Percentiles rank a stretch among this genome's conserved stretches.
phyloP scores from a whole-genome alignment of 805 yeast genomes.

The Barnettozyma sucrosica region DNA sequence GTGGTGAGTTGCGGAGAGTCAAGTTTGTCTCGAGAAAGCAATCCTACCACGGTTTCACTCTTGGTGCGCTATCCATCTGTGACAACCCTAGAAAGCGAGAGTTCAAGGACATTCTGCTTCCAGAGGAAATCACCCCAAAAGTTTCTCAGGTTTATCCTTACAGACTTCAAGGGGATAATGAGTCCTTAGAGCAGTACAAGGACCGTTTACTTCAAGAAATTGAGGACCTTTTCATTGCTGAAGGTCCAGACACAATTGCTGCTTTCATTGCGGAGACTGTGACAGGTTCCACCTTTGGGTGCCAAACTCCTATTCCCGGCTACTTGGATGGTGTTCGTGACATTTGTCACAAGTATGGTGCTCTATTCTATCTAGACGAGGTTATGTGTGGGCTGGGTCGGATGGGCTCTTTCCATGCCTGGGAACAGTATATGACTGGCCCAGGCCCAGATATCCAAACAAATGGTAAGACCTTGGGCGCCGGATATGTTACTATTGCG shows the following conservation, averaged over 20 bases:
- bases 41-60: constrained; percentile 45
- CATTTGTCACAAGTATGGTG: constrained; percentile 46
- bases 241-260: constrained; percentile 39
- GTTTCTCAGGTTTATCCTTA: constrained; percentile 27
- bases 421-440: constrained; percentile 35
- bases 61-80: constrained; percentile 40
- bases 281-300: constrained; percentile 42
- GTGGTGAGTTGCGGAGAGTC: constrained; percentile 36
- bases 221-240: constrained; percentile 35
- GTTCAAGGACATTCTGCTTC: constrained; percentile 27
- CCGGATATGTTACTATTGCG: constrained; percentile 45
- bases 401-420: constrained; percentile 41
- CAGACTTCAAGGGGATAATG: constrained; percentile 25
- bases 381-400: constrained; percentile 54
- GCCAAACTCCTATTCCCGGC: constrained; percentile 37
- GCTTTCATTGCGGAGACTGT: constrained; percentile 42
- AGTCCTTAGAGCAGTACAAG: constrained; percentile 36
- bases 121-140: constrained; percentile 23
- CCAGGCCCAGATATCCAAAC: constrained; percentile 44
- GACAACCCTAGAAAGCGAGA: constrained; percentile 34
- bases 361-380: constrained; percentile 45
- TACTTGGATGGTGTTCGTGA: constrained; percentile 41
- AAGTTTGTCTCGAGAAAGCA: constrained; percentile 40
- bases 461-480: constrained; percentile 43
- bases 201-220: constrained; percentile 34